Evolutionary conservation across 805 yeast genomes (phyloP), one percentile per base, ranked within the genome.

Genomic region (Nematodospora valgi): DNA sequence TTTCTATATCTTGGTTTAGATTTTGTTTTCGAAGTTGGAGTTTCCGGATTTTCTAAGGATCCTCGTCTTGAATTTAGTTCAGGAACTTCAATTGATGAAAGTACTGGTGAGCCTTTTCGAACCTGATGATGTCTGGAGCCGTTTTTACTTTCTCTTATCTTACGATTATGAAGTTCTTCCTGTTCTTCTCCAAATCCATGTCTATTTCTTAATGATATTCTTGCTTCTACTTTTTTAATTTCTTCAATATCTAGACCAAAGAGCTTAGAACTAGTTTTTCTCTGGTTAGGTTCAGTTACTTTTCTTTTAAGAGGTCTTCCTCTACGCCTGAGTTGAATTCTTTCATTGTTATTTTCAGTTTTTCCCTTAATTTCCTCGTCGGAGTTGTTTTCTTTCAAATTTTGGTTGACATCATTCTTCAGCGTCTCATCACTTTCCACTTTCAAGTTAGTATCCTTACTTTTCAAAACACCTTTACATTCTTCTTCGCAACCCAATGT

Each of bases 181-280:
- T 8, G 16, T 19, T 14, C 32, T 14, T 10, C 26, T 7, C 52
- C 47, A 47, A 46, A 55, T 2, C 25, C 35, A 22, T 47, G 52
- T 2, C 62, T 59, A 36, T 52, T 55, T 37, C 61, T 46, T 19
- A 55, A 41, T 4, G 56, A 47, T 30, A 52, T 48, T 12, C 37
- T 34, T 1, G 59, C 56, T 32, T 50, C 56, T 14, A 57, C 31
- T 4, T 41, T 45, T 28, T 29, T 15, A n/a, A 35, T 15, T 9
- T 39, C 39, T 8, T 42, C 35, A 5, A 56, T 35, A 14, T 56
- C 62, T 29, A 58, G 45, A 2, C 62, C 63, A 38, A 49, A 40
- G 7, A 48, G 32, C 11, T 11, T 22, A 14, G 12, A 6, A 25
- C n/a, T n/a, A 16, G 13, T 27, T 11, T 27, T 27, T 27, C 10